Evolutionary conservation across 768 basidiomycete species (phyloP), one percentile per base, ranked within the genome.

Genomic region (Suillus clintonianus): DNA sequence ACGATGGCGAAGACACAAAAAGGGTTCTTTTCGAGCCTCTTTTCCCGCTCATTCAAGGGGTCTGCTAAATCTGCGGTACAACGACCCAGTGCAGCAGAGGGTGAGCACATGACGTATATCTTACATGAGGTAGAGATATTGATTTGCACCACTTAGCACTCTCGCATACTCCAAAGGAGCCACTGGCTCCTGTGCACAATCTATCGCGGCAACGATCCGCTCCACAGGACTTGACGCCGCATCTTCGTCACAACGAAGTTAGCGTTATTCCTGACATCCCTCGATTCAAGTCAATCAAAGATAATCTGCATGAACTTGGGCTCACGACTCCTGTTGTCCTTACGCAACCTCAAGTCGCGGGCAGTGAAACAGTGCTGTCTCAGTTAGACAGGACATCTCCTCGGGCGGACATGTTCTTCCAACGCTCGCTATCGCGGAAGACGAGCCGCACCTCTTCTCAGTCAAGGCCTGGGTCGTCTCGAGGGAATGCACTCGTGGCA

Each of bases 241-340:
- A 27, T 24, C 15, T 17, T 39, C 24, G 14, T 27, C 24, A 27
- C 27, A 11, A 24, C 5, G 17, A 4, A 41, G 24, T 36, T 4
- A 11, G 24, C 36, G 10, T 1, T 19, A 6, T 61, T 1, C 17
- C 27, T 15, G 11, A 6, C 8, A n/a, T 24, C 14, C 61, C 61
- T n/a, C 55, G 15, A 6, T 37, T 61, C 37, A 61, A 37, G 32
- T 62, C 61, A 5, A 62, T 47, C 7, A 62, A 60, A 19, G 61
- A 62, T 41, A 60, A 39, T 42, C 1, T 60, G 22, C 55, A 22
- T 17, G 61, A 62, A n/a, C 57, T 62, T 42, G 59, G 57, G 6
- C 57, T 60, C 17, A 59, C 42, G 11, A n/a, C 30, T n/a, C 59
- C 42, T 51, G 24, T 60, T 34, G 56, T 60, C 39, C 19, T 27